phyloP scores from a whole-genome alignment of 495 filamentous ascomycete genomes.

The Trichoderma erinaceum region DNA sequence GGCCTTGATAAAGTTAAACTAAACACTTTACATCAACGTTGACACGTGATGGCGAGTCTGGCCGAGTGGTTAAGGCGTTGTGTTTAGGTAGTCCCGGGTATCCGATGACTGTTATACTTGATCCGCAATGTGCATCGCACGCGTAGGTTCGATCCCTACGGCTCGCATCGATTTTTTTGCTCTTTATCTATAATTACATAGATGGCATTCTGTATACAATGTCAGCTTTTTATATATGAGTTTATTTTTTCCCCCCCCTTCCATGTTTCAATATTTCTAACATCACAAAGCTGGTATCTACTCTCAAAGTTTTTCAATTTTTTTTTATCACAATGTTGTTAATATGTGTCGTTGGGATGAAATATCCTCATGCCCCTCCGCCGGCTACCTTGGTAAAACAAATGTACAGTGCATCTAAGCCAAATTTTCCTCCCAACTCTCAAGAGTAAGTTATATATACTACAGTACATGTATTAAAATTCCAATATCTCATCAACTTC shows the following conservation, averaged over 20 bases:
- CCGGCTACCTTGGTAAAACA: neutral
- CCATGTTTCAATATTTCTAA: no score
- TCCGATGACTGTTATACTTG: constrained; percentile 29
- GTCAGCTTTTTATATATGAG: neutral
- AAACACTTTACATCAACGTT: neutral
- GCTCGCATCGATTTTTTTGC: constrained; percentile 30
- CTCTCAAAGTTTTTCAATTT: no score
- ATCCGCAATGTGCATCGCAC: constrained; percentile 19
- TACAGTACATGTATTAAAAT: constrained; percentile 11
- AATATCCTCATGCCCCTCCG: neutral
- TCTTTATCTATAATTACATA: neutral
- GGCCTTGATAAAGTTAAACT: constrained; percentile 3
- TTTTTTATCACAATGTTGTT: neutral
- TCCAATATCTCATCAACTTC: neutral
- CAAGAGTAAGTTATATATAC: constrained; percentile 8
- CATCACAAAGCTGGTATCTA: no score
- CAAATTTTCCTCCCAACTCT: neutral
- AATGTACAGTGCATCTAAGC: neutral
- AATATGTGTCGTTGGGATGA: neutral
- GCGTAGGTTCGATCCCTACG: constrained; percentile 42
- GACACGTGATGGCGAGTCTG: constrained; percentile 29
- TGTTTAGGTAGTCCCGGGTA: constrained; percentile 38
- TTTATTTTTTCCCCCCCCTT: no score
- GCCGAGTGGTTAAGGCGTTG: constrained; percentile 50
- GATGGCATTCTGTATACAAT: neutral